Evolutionary conservation across 2,329 filamentous ascomycete genomes (phyloP).

Genomic region (Trichoderma hamatum): DNA sequence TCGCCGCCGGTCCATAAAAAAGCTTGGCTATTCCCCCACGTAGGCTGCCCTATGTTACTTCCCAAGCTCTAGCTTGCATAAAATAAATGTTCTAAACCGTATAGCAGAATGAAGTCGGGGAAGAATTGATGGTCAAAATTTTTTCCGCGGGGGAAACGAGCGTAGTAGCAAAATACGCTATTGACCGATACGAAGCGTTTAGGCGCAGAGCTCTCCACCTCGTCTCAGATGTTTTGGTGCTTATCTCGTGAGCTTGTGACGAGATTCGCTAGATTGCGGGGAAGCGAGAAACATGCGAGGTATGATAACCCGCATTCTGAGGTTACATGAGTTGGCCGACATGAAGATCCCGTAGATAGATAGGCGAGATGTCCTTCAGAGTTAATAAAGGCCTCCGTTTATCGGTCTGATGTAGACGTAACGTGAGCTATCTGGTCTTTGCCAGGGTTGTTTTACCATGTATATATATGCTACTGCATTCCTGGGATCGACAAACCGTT

Average conservation of each 20-base stretch:
- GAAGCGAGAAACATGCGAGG: conserved; percentile 1
- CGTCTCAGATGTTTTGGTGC: background rate
- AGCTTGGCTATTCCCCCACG: conserved; percentile 14
- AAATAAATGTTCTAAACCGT: background rate
- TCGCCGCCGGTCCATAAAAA: background rate
- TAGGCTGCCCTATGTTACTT: conserved; percentile 8
- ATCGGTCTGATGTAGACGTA: background rate
- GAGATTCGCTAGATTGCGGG: conserved; percentile 2
- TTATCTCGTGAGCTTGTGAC: background rate
- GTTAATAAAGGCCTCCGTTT: conserved; percentile 2
- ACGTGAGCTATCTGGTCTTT: background rate
- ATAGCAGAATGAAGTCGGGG: background rate
- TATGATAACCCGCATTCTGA: conserved; percentile 6
- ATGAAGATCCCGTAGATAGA: conserved; percentile 1
- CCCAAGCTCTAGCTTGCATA: background rate
- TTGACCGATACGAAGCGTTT: conserved; percentile 8
- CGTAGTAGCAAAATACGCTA: background rate
- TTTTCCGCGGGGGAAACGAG: background rate
- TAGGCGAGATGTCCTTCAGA: background rate
- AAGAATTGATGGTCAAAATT: background rate
- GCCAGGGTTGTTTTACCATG: background rate
- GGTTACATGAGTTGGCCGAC: conserved; percentile 23
- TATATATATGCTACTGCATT: background rate
- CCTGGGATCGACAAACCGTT: background rate
- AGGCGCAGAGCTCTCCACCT: background rate